Conservation (phyloP, 2,329 filamentous ascomycete genomes). For the Tolypocladium inflatum region DNA sequence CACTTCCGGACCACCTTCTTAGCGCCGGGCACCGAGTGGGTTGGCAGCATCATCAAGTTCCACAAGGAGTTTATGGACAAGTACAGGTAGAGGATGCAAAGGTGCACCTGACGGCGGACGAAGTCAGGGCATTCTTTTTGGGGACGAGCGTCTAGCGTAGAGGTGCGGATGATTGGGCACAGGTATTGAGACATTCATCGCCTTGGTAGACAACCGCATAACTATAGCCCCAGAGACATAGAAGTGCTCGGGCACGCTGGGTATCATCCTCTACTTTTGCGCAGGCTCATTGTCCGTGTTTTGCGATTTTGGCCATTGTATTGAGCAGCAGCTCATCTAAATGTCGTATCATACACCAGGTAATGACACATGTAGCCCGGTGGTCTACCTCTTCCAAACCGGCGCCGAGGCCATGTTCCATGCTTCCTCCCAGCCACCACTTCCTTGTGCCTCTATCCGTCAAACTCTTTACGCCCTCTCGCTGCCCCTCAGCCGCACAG, state of each 20-base stretch:
- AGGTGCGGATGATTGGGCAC: not conserved
- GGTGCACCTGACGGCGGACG: not conserved
- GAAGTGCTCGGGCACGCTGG: not conserved
- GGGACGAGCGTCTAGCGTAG: not conserved
- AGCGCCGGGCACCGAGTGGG: conserved; percentile 93
- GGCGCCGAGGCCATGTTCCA: not conserved
- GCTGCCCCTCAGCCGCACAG: conserved; percentile 86
- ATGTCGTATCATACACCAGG: conserved; percentile 5
- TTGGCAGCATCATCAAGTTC: conserved; percentile 77
- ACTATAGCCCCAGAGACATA: not conserved
- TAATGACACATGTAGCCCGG: not conserved
- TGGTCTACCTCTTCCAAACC: not conserved
- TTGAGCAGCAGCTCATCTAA: not conserved
- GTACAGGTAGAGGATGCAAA: conserved; percentile 39
- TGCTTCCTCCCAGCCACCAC: not conserved
- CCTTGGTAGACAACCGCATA: not conserved
- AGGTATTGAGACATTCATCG: not conserved
- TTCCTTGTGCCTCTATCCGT: not conserved
- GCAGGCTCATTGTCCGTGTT: not conserved
- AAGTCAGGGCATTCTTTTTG: not conserved
- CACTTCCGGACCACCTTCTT: conserved; percentile 98
- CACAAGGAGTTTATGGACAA: conserved; percentile 85
- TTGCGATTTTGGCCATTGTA: not conserved
- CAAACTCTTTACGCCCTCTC: conserved; percentile 61
- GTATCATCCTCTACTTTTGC: not conserved